Conservation (phyloP, 495 filamentous ascomycete species). For the Xylaria bambusicola region DNA sequence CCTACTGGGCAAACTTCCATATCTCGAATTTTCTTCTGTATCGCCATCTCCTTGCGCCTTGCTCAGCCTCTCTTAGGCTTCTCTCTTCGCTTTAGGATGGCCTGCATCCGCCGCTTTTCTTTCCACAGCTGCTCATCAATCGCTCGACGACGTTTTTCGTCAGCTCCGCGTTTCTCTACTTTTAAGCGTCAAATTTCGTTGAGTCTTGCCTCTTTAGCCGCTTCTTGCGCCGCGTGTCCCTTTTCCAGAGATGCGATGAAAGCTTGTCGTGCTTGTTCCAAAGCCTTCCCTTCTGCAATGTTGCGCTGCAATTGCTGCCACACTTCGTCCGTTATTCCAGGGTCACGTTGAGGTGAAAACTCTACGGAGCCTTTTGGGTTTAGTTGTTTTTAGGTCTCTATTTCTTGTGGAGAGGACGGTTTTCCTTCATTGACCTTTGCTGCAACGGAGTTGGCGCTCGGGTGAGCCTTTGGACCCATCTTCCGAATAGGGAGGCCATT, state of each 20-base stretch:
- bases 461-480: not conserved
- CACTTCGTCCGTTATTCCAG: constrained; percentile 59
- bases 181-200: constrained; percentile 16
- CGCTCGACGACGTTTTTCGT: constrained; percentile 12
- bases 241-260: constrained; percentile 19
- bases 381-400: not conserved
- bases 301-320: constrained; percentile 62
- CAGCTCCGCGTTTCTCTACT: constrained; percentile 11
- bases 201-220: constrained; percentile 4
- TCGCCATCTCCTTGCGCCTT: constrained; percentile 25
- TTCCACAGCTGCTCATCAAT: constrained; percentile 15
- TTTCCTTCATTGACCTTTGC: not conserved
- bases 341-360: constrained; percentile 42
- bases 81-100: constrained; percentile 21
- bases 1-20: constrained; percentile 38
- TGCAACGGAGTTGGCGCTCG: not conserved
- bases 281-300: constrained; percentile 21
- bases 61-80: constrained; percentile 25
- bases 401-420: not conserved
- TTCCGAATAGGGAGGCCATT: not conserved
- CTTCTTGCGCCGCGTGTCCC: constrained; percentile 14
- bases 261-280: not conserved
- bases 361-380: not conserved
- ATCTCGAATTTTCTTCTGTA: constrained; percentile 31
- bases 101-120: constrained; percentile 16